phyloP scores from a whole-genome alignment of 179 eudicot genomes.

The Vitellaria paradoxa region DNA sequence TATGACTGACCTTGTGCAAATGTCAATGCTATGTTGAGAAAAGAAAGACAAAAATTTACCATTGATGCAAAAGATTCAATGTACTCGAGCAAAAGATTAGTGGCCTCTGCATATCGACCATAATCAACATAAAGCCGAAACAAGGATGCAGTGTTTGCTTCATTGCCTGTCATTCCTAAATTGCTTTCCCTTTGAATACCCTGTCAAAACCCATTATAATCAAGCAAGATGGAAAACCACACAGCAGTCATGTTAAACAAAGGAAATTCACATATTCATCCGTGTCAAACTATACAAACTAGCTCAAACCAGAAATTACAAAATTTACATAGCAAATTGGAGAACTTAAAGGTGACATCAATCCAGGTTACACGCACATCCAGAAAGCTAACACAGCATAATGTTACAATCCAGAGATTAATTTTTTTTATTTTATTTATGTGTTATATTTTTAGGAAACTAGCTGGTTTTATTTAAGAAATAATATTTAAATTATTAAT shows the following conservation, averaged over 20 bases:
- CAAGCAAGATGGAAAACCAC: background rate
- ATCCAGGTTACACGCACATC: background rate
- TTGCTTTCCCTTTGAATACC: slow-evolving; percentile 41
- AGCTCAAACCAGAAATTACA: background rate
- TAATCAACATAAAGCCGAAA: slow-evolving; percentile 83
- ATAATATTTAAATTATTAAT: too few relatives aligned
- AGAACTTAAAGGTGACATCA: background rate
- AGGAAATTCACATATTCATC: background rate
- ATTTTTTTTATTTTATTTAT: too few relatives aligned
- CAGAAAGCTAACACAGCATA: background rate
- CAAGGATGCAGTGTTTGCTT: slow-evolving; percentile 76
- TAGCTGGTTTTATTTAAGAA: too few relatives aligned
- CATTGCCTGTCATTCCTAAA: slow-evolving; percentile 84
- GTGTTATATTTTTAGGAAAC: too few relatives aligned
- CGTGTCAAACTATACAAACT: background rate
- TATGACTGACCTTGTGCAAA: background rate
- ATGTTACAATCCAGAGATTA: too few relatives aligned
- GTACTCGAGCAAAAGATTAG: slow-evolving; percentile 68
- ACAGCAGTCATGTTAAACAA: background rate
- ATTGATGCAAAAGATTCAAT: slow-evolving; percentile 63
- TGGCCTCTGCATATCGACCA: slow-evolving; percentile 87
- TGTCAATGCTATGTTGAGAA: background rate
- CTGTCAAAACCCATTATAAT: slow-evolving; percentile 36
- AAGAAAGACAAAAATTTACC: slow-evolving; percentile 37
- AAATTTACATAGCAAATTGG: background rate